Evolutionary conservation across 345 rosid genomes (phyloP), one percentile per base, ranked within the genome.

Genomic region (Aegle marmelos): DNA sequence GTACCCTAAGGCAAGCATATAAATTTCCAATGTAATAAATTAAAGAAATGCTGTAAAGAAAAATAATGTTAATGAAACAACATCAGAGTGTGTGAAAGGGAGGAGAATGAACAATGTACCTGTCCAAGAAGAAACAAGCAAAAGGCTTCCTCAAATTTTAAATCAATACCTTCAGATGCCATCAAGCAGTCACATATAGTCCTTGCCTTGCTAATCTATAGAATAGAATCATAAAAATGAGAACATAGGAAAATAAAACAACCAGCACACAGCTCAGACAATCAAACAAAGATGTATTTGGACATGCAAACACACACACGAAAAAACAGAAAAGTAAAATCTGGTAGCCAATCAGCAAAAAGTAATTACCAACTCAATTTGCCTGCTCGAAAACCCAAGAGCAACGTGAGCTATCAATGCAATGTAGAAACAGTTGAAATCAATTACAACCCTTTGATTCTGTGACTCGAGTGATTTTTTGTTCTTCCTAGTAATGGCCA

Each of bases 391-490:
- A 89, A 94, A 91, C 79, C 99, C 99, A 77, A 88, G 84, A 81
- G 99, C 97, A 79, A 96, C 81, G 85, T 96, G 97, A 79, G 97
- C 95, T 77, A 89, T 76, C 77, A 96, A 72, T 68, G 82, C 98
- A 84, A 86, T 72, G 73, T 92, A 92, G 83, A 91, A 96, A 81
- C 97, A 87, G 50, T 82, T 82, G 79, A 87, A 96, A 84, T 96
- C 97, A 78, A 96, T 87, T 33, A 94, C 91, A 76, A 82, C 92
- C 83, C 97, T 91, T 73, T 96, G 99, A 87, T 90, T 94, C 79
- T 96, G 98, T 73, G 97, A 96, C 85, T 92, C 98, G 22, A 94
- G 87, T 76, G 95, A 96, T 80, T 96, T 96, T 83, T 94, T 96
- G 83, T 90, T 94, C 87, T 91, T 94, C 80, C 97, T 82, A 59